Percentiles rank a stretch among this genome's conserved stretches.
Conservation (phyloP, 345 rosid genomes). For the Litchi chinensis region DNA sequence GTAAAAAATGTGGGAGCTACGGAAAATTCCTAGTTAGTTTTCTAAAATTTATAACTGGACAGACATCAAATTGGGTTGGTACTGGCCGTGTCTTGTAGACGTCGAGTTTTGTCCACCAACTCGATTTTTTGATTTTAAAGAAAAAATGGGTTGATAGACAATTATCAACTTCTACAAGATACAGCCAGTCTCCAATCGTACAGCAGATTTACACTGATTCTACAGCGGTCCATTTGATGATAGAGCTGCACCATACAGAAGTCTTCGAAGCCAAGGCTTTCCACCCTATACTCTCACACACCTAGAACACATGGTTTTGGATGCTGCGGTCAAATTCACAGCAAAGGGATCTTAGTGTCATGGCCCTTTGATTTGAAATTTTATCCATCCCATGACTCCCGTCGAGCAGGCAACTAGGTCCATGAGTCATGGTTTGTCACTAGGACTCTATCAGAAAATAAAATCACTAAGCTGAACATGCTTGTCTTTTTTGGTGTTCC, state of each 20-base stretch:
- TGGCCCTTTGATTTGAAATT: not conserved
- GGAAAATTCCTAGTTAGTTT: not conserved
- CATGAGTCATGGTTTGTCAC: not conserved
- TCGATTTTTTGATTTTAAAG: not conserved
- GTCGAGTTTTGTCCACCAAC: no score
- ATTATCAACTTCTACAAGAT: not conserved
- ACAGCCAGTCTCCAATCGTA: not conserved
- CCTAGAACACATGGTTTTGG: not conserved
- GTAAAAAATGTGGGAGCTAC: no score
- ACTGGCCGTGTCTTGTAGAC: no score
- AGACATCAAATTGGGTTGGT: not conserved
- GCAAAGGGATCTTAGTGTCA: not conserved
- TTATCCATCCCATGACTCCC: not conserved
- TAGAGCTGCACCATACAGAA: not conserved
- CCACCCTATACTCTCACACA: not conserved
- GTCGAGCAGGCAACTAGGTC: not conserved
- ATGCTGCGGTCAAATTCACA: not conserved
- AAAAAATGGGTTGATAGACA: not conserved
- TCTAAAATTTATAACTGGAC: not conserved
- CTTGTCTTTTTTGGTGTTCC: slow-evolving; percentile 28
- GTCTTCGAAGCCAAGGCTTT: not conserved
- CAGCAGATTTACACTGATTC: slow-evolving; percentile 1
- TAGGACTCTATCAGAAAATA: slow-evolving; percentile 45
- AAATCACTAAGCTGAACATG: slow-evolving; percentile 53
- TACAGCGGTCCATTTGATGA: not conserved